Base-by-base conservation (phyloP, 805 yeast species). In the Zygotorulaspora sp. region DNA sequence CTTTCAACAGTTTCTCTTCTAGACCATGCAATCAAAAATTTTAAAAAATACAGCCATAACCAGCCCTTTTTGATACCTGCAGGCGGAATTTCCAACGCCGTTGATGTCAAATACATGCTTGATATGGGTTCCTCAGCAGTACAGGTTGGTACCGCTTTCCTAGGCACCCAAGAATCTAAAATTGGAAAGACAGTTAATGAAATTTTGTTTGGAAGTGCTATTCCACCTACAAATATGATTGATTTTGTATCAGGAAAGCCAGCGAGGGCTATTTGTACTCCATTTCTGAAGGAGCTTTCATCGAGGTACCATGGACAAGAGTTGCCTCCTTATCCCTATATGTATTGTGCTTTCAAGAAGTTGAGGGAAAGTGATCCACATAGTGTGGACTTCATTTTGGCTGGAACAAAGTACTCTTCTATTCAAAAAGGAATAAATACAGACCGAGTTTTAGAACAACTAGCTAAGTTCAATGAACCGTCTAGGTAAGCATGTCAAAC, bases 61-160 rank as follows among this genome's bases (percentile, higher is more conserved):
- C 37, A 36, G 1, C 54, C 67, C 3, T 54, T 52, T 38, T 29
- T 71, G 1, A 57, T 78, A 18, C 74, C 79, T 0, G 70, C 80
- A 3, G 83, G 83, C 12, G 82, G 83, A 0, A 66, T 78, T 11
- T 52, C 57, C 43, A 62, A 62, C 35, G n/a, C 64, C 1, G 14
- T 32, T 3, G 56, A 58, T 5, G 57, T 68, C 13, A 49, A 56
- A 5, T 47, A 46, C 1, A 65, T 62, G 20, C 45, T 74, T 7
- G 37, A 51, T 0, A 40, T 45, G 4, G 80, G 80, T 0, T 76
- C 78, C 2, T 61, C 71, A 3, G 78, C 70, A 0, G 79, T 71
- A 7, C 80, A 74, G 39, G n/a, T 77, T 24, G 83, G 83, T 0
- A 72, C 82, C 0, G 65, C 66, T 0, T 74, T 75, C 48, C 55